A percentile compares a stretch with the other conserved stretches of the same genome.
These are phyloP conservation scores for Intubia oerlemansii DNA, from an alignment of 2,329 filamentous ascomycete genomes.

Conservation along the genomic window DNA sequence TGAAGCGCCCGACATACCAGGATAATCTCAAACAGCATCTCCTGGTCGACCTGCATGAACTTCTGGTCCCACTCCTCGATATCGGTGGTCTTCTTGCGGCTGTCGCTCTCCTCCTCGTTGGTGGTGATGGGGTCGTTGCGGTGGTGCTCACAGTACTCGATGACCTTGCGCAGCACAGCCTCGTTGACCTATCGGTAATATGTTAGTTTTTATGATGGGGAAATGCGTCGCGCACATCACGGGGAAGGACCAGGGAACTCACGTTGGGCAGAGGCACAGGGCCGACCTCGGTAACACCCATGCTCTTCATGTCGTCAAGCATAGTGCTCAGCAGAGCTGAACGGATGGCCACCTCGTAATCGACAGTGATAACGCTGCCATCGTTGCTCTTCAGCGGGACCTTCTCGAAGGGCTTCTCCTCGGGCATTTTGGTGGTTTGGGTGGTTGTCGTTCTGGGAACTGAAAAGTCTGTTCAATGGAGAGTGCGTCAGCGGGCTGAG, in stretches of 20 bases:
- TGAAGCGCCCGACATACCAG: too few relatives aligned
- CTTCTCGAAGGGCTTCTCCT: slow-evolving; percentile 15
- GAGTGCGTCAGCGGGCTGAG: too few relatives aligned
- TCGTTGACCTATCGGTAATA: too few relatives aligned
- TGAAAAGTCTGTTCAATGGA: not conserved
- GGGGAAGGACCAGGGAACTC: too few relatives aligned
- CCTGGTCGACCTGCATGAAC: slow-evolving; percentile 99
- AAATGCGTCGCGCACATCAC: not conserved
- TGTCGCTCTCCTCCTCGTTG: slow-evolving; percentile 78
- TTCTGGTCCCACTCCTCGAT: slow-evolving; percentile 99
- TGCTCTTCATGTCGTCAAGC: slow-evolving; percentile 65
- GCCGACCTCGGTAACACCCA: slow-evolving; percentile 16
- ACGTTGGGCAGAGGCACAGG: slow-evolving; percentile 79
- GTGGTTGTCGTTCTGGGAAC: not conserved
- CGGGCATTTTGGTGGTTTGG: slow-evolving; percentile 11
- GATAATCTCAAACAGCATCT: slow-evolving; percentile 99
- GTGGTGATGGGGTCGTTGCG: slow-evolving; percentile 65
- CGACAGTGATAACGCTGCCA: slow-evolving; percentile 25
- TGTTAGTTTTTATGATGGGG: slow-evolving; percentile 12
- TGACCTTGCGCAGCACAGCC: slow-evolving; percentile 80
- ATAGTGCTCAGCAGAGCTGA: slow-evolving; percentile 96
- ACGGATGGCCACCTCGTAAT: slow-evolving; percentile 70
- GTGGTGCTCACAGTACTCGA: slow-evolving; percentile 97
- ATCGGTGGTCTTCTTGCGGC: slow-evolving; percentile 93
- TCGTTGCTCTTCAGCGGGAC: slow-evolving; percentile 32